These are phyloP conservation scores for Effrenium voratum DNA, from an alignment of 73 alveolate species.

Conservation along the genomic window DNA sequence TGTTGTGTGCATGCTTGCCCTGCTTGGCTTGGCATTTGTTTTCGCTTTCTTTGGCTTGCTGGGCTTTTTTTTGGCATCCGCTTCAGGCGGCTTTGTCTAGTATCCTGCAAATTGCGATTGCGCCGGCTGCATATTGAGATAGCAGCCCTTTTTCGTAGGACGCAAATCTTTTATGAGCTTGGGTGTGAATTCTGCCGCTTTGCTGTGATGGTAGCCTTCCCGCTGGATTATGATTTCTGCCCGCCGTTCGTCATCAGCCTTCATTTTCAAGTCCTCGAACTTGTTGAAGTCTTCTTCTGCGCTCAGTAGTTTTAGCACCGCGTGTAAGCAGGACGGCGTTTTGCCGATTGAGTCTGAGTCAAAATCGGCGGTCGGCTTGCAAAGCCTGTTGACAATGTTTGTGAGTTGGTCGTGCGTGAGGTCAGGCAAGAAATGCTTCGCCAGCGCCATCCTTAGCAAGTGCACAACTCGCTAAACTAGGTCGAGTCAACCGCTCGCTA, in stretches of 20 bases:
- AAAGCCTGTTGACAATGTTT: background rate
- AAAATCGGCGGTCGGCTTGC: background rate
- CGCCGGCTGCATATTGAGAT: background rate
- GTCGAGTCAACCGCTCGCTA: too few species aligned
- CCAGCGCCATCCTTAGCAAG: background rate
- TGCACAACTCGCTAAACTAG: background rate
- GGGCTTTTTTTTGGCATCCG: background rate
- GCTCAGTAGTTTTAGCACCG: background rate
- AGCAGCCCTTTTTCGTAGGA: background rate
- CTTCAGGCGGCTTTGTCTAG: background rate
- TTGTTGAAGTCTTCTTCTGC: conserved; percentile 19
- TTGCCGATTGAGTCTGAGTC: background rate
- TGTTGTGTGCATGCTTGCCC: background rate
- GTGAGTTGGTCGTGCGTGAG: background rate
- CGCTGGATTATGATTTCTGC: background rate
- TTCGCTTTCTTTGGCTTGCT: background rate
- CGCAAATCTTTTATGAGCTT: background rate
- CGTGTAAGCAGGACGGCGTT: background rate
- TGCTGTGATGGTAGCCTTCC: conserved; percentile 1
- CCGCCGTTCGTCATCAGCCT: background rate
- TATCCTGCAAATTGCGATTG: background rate
- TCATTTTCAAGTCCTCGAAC: background rate
- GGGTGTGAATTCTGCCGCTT: background rate
- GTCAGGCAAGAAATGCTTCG: background rate
- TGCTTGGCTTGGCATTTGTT: background rate